Conservation (phyloP, 306 rosid genomes). For the Heteromeles arbutifolia region DNA sequence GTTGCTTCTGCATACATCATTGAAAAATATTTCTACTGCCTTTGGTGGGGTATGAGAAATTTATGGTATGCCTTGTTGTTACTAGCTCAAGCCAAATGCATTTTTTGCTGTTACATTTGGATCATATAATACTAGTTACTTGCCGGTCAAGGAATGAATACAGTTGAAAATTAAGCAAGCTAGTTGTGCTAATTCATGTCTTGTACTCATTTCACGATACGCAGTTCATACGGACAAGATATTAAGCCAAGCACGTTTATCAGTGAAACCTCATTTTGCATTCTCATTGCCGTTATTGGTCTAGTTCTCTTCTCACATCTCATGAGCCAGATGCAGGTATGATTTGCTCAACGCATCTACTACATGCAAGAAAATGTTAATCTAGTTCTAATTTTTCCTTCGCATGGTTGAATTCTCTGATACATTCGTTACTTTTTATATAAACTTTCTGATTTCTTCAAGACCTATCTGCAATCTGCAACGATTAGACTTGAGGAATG, state of each 20-base stretch:
- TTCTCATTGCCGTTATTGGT: slow-evolving; percentile 61
- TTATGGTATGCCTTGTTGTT: slow-evolving; percentile 36
- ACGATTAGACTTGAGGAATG: slow-evolving; percentile 85
- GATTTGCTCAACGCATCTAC: background rate
- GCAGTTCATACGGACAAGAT: slow-evolving; percentile 81
- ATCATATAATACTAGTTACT: background rate
- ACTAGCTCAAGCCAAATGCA: background rate
- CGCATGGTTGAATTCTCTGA: background rate
- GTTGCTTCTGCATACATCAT: slow-evolving; percentile 51
- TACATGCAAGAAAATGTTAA: background rate
- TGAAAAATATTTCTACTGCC: slow-evolving; percentile 78
- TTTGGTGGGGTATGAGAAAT: slow-evolving; percentile 90
- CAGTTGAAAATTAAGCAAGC: background rate
- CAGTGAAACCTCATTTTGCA: slow-evolving; percentile 55
- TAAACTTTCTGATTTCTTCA: background rate
- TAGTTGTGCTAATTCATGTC: background rate
- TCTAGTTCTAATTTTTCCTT: background rate
- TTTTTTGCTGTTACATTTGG: background rate
- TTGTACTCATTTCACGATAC: background rate
- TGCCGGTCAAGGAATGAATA: background rate
- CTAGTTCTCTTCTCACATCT: slow-evolving; percentile 80
- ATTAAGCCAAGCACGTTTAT: slow-evolving; percentile 37
- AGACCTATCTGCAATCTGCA: slow-evolving; percentile 78
- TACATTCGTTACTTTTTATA: background rate
- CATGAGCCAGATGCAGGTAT: slow-evolving; percentile 91